Evolutionary conservation across 495 filamentous ascomycete genomes (phyloP).

Genomic region (Tetracladium setigerum): DNA sequence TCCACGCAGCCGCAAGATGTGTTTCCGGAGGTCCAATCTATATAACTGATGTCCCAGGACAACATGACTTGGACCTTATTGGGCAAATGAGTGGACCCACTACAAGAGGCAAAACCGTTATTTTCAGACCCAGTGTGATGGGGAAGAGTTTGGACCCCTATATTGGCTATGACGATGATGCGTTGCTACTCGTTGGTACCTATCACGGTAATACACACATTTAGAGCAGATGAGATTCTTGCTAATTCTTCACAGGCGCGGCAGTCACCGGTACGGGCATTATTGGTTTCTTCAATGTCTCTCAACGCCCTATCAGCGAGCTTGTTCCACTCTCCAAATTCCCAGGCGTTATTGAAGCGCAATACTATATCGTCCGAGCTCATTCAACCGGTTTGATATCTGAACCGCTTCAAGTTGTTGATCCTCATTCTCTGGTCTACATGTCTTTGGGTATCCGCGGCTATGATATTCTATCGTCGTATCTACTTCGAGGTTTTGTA

Average conservation of each 20-base stretch:
- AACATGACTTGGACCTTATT: conserved; percentile 68
- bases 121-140: conserved; percentile 64
- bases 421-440: conserved; percentile 38
- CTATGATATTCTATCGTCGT: conserved; percentile 78
- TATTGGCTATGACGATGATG: conserved; percentile 60
- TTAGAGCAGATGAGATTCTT: neutral
- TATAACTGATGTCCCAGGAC: conserved; percentile 81
- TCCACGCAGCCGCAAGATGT: conserved; percentile 85
- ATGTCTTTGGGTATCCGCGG: conserved; percentile 54
- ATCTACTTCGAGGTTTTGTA: conserved; percentile 51
- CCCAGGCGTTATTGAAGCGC: conserved; percentile 49
- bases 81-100: conserved; percentile 67
- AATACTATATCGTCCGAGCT: conserved; percentile 62
- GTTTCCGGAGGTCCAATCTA: conserved; percentile 88
- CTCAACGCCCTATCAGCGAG: conserved; percentile 46
- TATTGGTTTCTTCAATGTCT: conserved; percentile 79
- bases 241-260: conserved; percentile 35
- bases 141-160: conserved; percentile 69
- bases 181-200: conserved; percentile 70
- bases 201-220: conserved; percentile 43
- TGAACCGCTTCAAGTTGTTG: conserved; percentile 31
- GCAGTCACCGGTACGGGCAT: conserved; percentile 64
- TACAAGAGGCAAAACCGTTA: conserved; percentile 58
- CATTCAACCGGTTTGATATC: conserved; percentile 62
- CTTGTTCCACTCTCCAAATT: conserved; percentile 65